Evolutionary conservation across 805 yeast genomes (phyloP), one percentile per base, ranked within the genome.

Genomic region (Ascoidea asiatica): DNA sequence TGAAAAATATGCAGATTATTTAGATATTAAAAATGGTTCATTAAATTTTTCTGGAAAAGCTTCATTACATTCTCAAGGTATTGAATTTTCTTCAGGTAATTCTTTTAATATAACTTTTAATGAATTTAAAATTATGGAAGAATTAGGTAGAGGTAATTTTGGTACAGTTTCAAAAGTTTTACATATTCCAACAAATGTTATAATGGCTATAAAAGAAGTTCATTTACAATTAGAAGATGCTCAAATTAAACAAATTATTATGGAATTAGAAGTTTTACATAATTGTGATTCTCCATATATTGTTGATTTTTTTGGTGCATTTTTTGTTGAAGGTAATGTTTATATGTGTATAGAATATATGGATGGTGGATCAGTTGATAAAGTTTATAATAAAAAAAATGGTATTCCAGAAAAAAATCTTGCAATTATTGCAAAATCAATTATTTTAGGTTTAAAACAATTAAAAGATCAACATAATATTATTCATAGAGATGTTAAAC

Each of bases 201-300:
- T 79, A 18, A 88, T 92, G 97, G 97, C 97, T 1, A 87, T 92
- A 94, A 92, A 92, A 61, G 97, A 92, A 60, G 95, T 92, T 40
- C 69, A 96, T 44, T 66, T 92, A 40, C 97, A 90, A 59, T 70
- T 92, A 48, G 97, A 92, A 57, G 97, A 90, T 55, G 73, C 85
- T n/a, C 88, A 88, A 58, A 85, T 92, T 60, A 74, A 90, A 48
- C 97, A 92, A 57, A 92, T 92, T 51, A 67, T 92, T 54, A 92
- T 92, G 97, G 98, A 92, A 61, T 68, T 92, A 49, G 97, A 92
- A 55, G 82, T 92, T 44, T 70, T 92, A 51, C 97, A 92, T 64
- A 84, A 82, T 55, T 92, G 97, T 64, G 75, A 76, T 51, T 81
- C 94, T 15, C 94, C 92, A 2, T 86, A 77, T 59, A 89, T 92